phyloP scores from a whole-genome alignment of 176 grass and related monocot species.

The Phoenix roebelenii region DNA sequence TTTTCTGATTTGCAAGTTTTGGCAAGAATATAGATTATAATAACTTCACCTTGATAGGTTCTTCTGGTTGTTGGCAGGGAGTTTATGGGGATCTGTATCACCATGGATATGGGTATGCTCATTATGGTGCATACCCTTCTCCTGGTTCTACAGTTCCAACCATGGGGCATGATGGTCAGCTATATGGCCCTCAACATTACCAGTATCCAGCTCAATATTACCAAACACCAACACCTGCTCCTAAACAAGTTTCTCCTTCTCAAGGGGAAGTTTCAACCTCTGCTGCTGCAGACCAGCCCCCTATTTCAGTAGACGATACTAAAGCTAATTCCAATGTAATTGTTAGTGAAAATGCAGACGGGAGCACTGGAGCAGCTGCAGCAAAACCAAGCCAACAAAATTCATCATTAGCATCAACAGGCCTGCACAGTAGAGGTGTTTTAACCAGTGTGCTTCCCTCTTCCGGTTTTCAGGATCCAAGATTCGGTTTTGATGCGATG shows the following conservation, averaged over 20 bases:
- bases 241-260: no score
- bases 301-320: slow-evolving; percentile 20
- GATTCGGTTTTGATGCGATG: slow-evolving; percentile 15
- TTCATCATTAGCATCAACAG: slow-evolving; percentile 12
- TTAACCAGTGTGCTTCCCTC: slow-evolving; percentile 20
- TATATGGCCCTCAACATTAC: slow-evolving; percentile 51
- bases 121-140: slow-evolving; percentile 39
- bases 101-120: slow-evolving; percentile 43
- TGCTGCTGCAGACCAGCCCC: slow-evolving; percentile 19
- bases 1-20: no score
- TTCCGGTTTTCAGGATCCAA: slow-evolving; percentile 28
- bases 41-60: background rate
- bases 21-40: no score
- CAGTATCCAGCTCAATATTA: slow-evolving; percentile 39
- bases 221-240: slow-evolving; percentile 22
- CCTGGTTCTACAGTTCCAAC: slow-evolving; percentile 30
- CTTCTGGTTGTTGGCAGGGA: slow-evolving; percentile 30
- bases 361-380: slow-evolving; percentile 18
- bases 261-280: slow-evolving; percentile 26
- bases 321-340: slow-evolving; percentile 23
- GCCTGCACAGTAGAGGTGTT: slow-evolving; percentile 15
- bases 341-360: slow-evolving; percentile 17
- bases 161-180: slow-evolving; percentile 43
- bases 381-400: slow-evolving; percentile 20
- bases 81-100: slow-evolving; percentile 59